Conservation (phyloP, 306 rosid species). For the Inga leiocalycina region DNA sequence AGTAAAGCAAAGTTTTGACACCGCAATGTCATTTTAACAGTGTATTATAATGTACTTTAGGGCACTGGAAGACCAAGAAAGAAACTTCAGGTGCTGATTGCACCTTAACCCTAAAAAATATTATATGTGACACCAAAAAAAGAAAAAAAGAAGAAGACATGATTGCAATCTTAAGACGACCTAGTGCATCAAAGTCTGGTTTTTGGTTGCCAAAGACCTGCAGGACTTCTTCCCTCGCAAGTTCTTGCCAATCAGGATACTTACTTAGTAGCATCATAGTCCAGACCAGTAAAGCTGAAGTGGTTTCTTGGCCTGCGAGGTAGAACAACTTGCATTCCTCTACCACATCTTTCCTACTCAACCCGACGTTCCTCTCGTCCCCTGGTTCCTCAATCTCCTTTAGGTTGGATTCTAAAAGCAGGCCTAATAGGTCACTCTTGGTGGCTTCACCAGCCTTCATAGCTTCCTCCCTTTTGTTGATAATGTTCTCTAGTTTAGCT, state of each 20-base stretch:
- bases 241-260: slow-evolving; percentile 48
- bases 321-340: slow-evolving; percentile 55
- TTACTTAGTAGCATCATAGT: slow-evolving; percentile 46
- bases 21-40: no score
- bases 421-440: slow-evolving; percentile 39
- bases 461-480: slow-evolving; percentile 34
- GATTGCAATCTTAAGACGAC: slow-evolving; percentile 47
- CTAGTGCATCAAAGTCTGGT: slow-evolving; percentile 39
- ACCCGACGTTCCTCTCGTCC: slow-evolving; percentile 10
- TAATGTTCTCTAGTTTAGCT: slow-evolving; percentile 12
- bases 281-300: slow-evolving; percentile 41
- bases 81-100: no score
- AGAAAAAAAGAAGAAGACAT: background rate
- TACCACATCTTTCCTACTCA: slow-evolving; percentile 43
- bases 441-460: slow-evolving; percentile 30
- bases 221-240: slow-evolving; percentile 54
- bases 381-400: slow-evolving; percentile 45
- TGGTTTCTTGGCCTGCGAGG: slow-evolving; percentile 53
- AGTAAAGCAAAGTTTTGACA: slow-evolving; percentile 43
- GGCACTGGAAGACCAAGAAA: no score
- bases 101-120: no score
- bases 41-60: no score
- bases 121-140: background rate
- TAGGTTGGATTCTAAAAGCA: slow-evolving; percentile 51
- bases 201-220: slow-evolving; percentile 37